A percentile compares a stretch with the other conserved stretches of the same genome.
Conservation (phyloP, 1,284 basidiomycete species). For the Trametes polyzona region DNA sequence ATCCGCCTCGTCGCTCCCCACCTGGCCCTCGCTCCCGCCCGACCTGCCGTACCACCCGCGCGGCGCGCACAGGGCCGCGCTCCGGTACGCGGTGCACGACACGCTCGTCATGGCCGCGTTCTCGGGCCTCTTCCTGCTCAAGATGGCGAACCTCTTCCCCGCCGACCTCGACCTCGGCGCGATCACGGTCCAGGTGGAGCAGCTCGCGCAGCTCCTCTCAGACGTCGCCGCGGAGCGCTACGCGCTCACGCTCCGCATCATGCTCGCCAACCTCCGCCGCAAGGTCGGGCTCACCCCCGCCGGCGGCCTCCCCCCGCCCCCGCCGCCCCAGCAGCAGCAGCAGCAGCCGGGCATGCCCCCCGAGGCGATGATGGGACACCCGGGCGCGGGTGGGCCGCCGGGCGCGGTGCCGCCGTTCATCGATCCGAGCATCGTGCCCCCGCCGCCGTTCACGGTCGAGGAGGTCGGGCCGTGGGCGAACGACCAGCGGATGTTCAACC, state of each 20-base stretch:
- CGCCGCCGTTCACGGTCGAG: constrained; percentile 76
- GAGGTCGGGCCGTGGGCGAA: constrained; percentile 80
- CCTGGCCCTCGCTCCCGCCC: too few relatives aligned
- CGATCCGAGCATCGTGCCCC: constrained; percentile 56
- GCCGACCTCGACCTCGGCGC: constrained; percentile 75
- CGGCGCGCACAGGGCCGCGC: constrained; percentile 62
- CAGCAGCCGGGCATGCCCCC: constrained; percentile 21
- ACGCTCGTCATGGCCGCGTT: constrained; percentile 91
- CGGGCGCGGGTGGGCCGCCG: constrained; percentile 39
- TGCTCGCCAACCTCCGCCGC: constrained; percentile 87
- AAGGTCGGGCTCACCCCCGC: constrained; percentile 76
- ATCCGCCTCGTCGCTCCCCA: neutral
- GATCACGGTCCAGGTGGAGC: constrained; percentile 81
- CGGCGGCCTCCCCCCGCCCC: constrained; percentile 47
- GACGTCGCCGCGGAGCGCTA: constrained; percentile 92
- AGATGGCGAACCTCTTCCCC: constrained; percentile 89
- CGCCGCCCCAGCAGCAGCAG: constrained; percentile 29
- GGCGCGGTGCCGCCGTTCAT: constrained; percentile 49
- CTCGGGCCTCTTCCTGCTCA: constrained; percentile 89
- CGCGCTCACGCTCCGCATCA: constrained; percentile 85
- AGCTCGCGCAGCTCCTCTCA: constrained; percentile 79
- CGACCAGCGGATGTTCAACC: constrained; percentile 76
- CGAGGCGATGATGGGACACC: constrained; percentile 31
- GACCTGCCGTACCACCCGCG: too few relatives aligned
- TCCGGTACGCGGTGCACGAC: constrained; percentile 91